Evolutionary conservation across 2,329 filamentous ascomycete species (phyloP), one percentile per base, ranked within the genome.

Genomic region (Fusarium beomiforme): DNA sequence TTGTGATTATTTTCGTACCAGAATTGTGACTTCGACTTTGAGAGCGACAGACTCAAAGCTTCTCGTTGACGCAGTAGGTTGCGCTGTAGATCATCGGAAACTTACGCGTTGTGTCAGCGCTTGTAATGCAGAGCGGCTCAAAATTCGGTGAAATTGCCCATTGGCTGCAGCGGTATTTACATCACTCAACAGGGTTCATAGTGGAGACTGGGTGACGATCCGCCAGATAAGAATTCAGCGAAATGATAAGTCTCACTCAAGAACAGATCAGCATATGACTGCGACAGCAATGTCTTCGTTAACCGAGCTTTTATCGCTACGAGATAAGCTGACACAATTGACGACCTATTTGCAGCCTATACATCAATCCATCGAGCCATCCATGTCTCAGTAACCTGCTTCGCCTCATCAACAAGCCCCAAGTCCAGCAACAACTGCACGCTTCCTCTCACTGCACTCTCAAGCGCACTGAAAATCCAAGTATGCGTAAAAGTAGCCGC

Each of bases 401-500:
- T 90, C 0, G 88, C 88, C 78, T 90, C 89, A 76, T 90, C 88
- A 3, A 90, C 87, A 24, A 90, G 73, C 0, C 88, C 88, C 75
- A 89, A 61, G 36, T 85, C 84, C 47, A 88, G 76, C 72, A 90
- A 73, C 63, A 90, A 60, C 75, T 90, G 88, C 2, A 84, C 82
- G 1, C 86, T 86, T 0, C 88, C 88, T 3, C 88, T 80, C 0
- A 88, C 85, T 0, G 87, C 87, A 29, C 83, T 86, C 73, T 90
- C 88, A 4, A 90, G 78, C 1, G 87, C 88, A 29, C 73, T 76
- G 19, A 77, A 77, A 7, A 77, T 87, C 86, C 87, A 89, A 0
- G 87, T 87, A 75, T 90, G 88, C 2, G 88, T 90, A 74, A 87
- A 89, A 34, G 82, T 85, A 0, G 87, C 76, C 1, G 74, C 70